A percentile compares a stretch with the other conserved stretches of the same genome.
phyloP scores from a whole-genome alignment of 73 alveolate species.

The Halteria grandinella region DNA sequence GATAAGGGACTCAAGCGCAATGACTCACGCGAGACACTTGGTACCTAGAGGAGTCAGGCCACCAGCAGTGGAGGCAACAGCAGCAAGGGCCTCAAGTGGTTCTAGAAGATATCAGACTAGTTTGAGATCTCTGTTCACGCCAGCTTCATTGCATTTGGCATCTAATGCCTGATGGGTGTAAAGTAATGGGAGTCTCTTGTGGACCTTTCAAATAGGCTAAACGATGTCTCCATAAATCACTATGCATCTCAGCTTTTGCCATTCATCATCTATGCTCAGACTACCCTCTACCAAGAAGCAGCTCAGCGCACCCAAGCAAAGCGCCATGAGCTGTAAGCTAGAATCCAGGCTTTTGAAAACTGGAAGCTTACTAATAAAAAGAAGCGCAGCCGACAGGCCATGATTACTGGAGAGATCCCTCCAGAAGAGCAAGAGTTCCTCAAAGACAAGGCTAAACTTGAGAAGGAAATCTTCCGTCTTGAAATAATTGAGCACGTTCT shows the following conservation, averaged over 20 bases:
- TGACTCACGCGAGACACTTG: conserved; percentile 28
- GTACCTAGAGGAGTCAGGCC: conserved; percentile 28
- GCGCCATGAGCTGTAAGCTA: conserved; percentile 75
- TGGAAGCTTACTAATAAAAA: conserved; percentile 92
- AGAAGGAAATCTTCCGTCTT: conserved; percentile 82
- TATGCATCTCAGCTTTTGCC: conserved; percentile 88
- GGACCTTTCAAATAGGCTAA: conserved; percentile 83
- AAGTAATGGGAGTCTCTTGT: conserved; percentile 95
- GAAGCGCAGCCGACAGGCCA: conserved; percentile 91
- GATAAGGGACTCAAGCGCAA: background rate
- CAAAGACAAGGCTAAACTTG: conserved; percentile 83
- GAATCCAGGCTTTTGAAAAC: conserved; percentile 84
- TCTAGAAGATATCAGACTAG: conserved; percentile 24
- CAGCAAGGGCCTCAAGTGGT: conserved; percentile 12
- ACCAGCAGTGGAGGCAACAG: conserved; percentile 37
- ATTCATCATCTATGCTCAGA: conserved; percentile 92
- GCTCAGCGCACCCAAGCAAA: conserved; percentile 73
- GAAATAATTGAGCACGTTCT: conserved; percentile 87
- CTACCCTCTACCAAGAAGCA: conserved; percentile 86
- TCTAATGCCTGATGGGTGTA: conserved; percentile 88
- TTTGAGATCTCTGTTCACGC: conserved; percentile 81
- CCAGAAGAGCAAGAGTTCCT: conserved; percentile 93
- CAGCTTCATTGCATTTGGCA: conserved; percentile 78
- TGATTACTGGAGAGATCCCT: conserved; percentile 96
- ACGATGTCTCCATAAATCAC: conserved; percentile 78